These are phyloP conservation scores for Xylaria sp. DNA, from an alignment of 2,329 filamentous ascomycete species.

Conservation along the genomic window DNA sequence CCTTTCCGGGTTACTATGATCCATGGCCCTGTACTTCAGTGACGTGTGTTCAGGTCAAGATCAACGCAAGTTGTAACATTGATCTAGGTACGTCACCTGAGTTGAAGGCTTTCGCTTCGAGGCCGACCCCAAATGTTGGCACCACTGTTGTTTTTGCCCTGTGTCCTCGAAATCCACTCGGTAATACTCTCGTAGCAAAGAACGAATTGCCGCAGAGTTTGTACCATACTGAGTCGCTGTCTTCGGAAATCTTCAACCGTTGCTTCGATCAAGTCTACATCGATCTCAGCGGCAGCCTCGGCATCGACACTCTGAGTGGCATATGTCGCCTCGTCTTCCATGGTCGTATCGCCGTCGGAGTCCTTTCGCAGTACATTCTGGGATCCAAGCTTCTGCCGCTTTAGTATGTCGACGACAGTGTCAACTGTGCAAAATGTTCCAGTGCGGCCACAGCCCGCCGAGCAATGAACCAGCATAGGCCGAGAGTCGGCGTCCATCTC, in stretches of 20 bases:
- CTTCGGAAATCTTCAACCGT: conserved; percentile 87
- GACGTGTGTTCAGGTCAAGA: neutral
- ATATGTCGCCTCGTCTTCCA: conserved; percentile 33
- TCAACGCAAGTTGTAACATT: neutral
- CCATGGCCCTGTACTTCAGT: neutral
- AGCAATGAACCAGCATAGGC: conserved; percentile 90
- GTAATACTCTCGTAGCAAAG: conserved; percentile 93
- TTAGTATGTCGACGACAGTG: conserved; percentile 92
- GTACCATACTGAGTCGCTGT: conserved; percentile 93
- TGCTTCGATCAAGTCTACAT: conserved; percentile 72
- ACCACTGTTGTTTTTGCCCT: conserved; percentile 33
- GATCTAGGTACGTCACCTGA: conserved; percentile 16
- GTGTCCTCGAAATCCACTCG: conserved; percentile 67
- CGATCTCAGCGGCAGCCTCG: conserved; percentile 63
- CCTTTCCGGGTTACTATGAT: neutral
- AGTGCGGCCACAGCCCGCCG: conserved; percentile 89
- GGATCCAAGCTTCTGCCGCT: conserved; percentile 60
- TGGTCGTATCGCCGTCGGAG: conserved; percentile 43
- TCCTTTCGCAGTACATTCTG: conserved; percentile 28
- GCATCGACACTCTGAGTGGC: conserved; percentile 38
- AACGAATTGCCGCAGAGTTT: conserved; percentile 87
- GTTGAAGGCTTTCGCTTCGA: conserved; percentile 34
- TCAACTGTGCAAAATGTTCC: conserved; percentile 97
- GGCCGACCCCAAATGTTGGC: conserved; percentile 24
- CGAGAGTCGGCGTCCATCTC: conserved; percentile 48